Evolutionary conservation across 1,284 basidiomycete genomes (phyloP), one percentile per base, ranked within the genome.

Genomic region (Irpex lacteus): DNA sequence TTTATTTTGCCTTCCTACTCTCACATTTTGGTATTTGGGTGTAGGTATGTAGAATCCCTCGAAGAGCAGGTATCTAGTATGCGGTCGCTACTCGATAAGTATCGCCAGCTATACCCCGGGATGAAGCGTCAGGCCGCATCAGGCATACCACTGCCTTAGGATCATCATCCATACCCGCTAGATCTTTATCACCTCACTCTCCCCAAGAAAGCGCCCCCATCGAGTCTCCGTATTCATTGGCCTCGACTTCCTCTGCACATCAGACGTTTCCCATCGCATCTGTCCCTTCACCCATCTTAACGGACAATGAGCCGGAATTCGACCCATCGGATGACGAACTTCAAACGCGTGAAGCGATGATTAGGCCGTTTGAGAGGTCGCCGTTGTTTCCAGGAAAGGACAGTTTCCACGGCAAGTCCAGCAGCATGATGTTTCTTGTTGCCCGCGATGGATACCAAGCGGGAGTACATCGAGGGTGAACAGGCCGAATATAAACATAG

Each of bases 21-120:
- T 3, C 26, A 26, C 26, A 26, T 26, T 26, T 26, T 26, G 26
- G 26, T 26, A 26, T 13, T 5, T 47, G n/a, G 38, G 8, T 18
- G 26, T 26, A 65, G 63, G 19, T 65, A 66, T 34, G 59, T 63
- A 11, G 59, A 63, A 55, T 50, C 53, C 6, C 40, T 66, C 47
- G 65, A 66, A 44, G 19, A 55, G 18, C 58, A 62, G 15, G 57
- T 60, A 18, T 13, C 49, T 6, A 54, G 63, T 34, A 60, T 63
- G 59, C 61, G 63, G 26, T 49, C 62, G 4, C 59, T 66, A 36
- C 59, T 66, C 8, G 59, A 60, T 52, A 63, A 66, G 73, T 88
- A 89, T 55, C 64, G 81, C 70, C 40, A 86, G 83, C 75, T 85
- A 18, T 80, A 82, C 63, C 85, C 85, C 5, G 78, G 79, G 40